A percentile compares a stretch with the other conserved stretches of the same genome.
These are phyloP conservation scores for Suillus discolor DNA, from an alignment of 768 basidiomycete genomes.

Conservation along the genomic window DNA sequence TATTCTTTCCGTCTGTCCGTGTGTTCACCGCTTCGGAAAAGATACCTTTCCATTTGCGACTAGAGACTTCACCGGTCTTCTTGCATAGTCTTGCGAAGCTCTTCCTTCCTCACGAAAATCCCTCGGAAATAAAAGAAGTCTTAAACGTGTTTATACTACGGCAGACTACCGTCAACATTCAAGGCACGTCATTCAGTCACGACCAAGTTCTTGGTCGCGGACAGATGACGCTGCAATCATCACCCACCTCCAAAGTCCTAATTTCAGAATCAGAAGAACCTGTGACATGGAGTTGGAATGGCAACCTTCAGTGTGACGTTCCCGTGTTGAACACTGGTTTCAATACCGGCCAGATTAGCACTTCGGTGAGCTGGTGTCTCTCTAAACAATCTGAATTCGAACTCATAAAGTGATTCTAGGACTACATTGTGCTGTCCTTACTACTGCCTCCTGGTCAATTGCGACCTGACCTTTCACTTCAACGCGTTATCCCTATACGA, in stretches of 20 bases:
- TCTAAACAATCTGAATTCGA: background rate
- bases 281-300: conserved; percentile 62
- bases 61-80: conserved; percentile 50
- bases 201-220: conserved; percentile 51
- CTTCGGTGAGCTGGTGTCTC: conserved; percentile 44
- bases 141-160: conserved; percentile 60
- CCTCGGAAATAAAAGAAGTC: conserved; percentile 18
- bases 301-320: conserved; percentile 46
- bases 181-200: conserved; percentile 12
- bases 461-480: conserved; percentile 36
- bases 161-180: conserved; percentile 45
- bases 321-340: conserved; percentile 52
- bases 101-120: conserved; percentile 14
- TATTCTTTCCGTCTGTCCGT: conserved; percentile 63
- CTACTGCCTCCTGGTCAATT: conserved; percentile 38
- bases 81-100: conserved; percentile 18
- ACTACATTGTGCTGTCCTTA: conserved; percentile 58
- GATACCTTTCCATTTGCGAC: conserved; percentile 69
- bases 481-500: conserved; percentile 57
- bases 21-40: conserved; percentile 57
- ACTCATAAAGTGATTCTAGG: conserved; percentile 39
- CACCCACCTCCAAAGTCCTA: conserved; percentile 28
- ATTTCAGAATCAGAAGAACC: conserved; percentile 25
- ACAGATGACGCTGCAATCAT: conserved; percentile 44
- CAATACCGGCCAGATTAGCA: conserved; percentile 44